These are phyloP conservation scores for Neurospora sp. DNA, from an alignment of 2,329 filamentous ascomycete species.

Conservation along the genomic window DNA sequence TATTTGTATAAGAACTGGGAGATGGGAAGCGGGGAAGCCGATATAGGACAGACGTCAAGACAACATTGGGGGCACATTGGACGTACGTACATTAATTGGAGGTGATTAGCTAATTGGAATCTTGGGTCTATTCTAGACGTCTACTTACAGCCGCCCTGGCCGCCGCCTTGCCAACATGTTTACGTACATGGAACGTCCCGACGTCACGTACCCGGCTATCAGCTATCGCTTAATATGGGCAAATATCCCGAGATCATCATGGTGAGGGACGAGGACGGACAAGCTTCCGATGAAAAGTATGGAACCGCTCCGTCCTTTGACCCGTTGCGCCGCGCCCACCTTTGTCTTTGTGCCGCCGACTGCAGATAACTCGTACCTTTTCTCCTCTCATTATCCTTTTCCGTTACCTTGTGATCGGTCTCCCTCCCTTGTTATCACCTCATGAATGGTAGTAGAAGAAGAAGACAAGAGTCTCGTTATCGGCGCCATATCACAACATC, in stretches of 20 bases:
- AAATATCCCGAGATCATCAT: neutral
- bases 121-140: neutral
- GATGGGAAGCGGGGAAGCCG: neutral
- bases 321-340: neutral
- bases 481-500: neutral
- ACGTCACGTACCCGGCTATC: neutral
- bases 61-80: neutral
- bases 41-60: neutral
- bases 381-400: neutral
- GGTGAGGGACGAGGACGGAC: neutral
- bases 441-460: neutral
- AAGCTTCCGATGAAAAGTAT: neutral
- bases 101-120: neutral
- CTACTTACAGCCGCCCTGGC: neutral
- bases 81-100: neutral
- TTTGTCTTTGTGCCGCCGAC: neutral
- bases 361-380: neutral
- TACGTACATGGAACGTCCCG: neutral
- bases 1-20: constrained; percentile 5
- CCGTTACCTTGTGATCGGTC: neutral
- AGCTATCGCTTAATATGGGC: neutral
- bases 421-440: neutral
- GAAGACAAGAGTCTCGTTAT: neutral
- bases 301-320: neutral
- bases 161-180: neutral